phyloP scores from a whole-genome alignment of 1,284 basidiomycete genomes.

The Heterobasidion parviporum region DNA sequence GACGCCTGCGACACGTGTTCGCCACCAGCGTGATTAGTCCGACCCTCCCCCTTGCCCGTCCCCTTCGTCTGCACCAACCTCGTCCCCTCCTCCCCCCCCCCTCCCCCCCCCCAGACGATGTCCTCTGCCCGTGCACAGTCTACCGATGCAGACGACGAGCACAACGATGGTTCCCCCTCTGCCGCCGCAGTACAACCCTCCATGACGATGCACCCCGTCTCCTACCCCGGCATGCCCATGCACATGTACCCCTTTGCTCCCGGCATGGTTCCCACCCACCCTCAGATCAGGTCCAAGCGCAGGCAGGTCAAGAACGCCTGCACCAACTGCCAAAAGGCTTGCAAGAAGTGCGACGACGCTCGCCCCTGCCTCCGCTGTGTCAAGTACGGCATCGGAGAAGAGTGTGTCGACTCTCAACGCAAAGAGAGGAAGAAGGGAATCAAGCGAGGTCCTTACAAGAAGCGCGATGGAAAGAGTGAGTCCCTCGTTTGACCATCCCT shows the following conservation, averaged over 20 bases:
- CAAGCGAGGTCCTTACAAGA: conserved; percentile 89
- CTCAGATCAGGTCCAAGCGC: conserved; percentile 58
- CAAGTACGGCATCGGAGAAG: conserved; percentile 75
- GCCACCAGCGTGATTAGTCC: not conserved
- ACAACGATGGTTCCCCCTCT: conserved; percentile 21
- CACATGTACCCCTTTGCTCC: conserved; percentile 60
- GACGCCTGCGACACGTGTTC: conserved; percentile 1
- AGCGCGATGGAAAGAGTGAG: conserved; percentile 80
- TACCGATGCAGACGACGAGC: conserved; percentile 29
- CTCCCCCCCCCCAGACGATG: conserved; percentile 7
- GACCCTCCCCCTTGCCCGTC: not conserved
- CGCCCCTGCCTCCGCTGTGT: conserved; percentile 81
- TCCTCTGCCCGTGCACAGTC: conserved; percentile 11
- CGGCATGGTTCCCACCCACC: conserved; percentile 31
- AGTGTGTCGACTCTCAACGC: conserved; percentile 74
- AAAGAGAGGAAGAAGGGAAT: conserved; percentile 83
- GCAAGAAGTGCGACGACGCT: conserved; percentile 87
- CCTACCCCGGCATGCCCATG: conserved; percentile 48
- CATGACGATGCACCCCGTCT: conserved; percentile 42
- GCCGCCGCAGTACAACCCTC: conserved; percentile 36
- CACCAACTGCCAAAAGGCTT: conserved; percentile 83
- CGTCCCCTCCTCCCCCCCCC: conserved; percentile 7
- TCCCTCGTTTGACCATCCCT: conserved; percentile 5
- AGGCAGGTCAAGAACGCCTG: conserved; percentile 88
- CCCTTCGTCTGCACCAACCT: not conserved